Evolutionary conservation across 2,329 filamentous ascomycete species (phyloP).

Genomic region (Daldinia sp.): DNA sequence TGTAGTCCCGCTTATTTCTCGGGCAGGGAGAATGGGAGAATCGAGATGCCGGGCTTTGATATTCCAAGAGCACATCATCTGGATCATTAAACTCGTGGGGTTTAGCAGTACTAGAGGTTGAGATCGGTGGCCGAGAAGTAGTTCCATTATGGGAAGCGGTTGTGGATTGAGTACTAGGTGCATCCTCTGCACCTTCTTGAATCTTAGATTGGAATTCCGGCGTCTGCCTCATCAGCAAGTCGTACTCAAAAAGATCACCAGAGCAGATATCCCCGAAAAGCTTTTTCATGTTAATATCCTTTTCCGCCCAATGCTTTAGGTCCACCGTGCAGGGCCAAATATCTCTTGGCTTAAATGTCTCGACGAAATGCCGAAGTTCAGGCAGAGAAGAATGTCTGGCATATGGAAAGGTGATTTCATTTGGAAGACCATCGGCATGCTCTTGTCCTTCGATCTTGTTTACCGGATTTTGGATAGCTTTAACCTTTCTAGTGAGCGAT

Average conservation of each 20-base stretch:
- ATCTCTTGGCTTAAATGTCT: conserved; percentile 74
- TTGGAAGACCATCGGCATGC: conserved; percentile 46
- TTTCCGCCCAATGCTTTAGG: conserved; percentile 65
- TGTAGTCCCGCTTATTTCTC: conserved; percentile 22
- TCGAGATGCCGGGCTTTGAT: neutral
- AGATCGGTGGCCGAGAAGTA: conserved; percentile 2
- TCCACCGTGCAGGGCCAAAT: conserved; percentile 85
- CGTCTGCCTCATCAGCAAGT: conserved; percentile 62
- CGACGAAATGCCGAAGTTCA: conserved; percentile 77
- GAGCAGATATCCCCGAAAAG: conserved; percentile 79
- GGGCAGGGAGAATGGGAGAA: neutral
- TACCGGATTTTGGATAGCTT: conserved; percentile 21
- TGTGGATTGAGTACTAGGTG: conserved; percentile 32
- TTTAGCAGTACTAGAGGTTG: neutral
- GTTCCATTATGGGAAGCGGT: neutral
- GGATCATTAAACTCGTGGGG: too few species aligned
- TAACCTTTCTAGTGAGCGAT: conserved; percentile 31
- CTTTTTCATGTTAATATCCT: conserved; percentile 68
- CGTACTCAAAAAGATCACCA: conserved; percentile 68
- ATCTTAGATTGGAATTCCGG: conserved; percentile 6
- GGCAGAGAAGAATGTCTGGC: conserved; percentile 88
- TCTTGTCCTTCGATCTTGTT: conserved; percentile 8
- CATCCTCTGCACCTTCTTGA: conserved; percentile 20
- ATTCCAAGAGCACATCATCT: neutral
- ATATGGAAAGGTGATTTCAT: conserved; percentile 74